Evolutionary conservation across 169 alveolate species (phyloP).

Genomic region (Gregarina niphandrodes): DNA sequence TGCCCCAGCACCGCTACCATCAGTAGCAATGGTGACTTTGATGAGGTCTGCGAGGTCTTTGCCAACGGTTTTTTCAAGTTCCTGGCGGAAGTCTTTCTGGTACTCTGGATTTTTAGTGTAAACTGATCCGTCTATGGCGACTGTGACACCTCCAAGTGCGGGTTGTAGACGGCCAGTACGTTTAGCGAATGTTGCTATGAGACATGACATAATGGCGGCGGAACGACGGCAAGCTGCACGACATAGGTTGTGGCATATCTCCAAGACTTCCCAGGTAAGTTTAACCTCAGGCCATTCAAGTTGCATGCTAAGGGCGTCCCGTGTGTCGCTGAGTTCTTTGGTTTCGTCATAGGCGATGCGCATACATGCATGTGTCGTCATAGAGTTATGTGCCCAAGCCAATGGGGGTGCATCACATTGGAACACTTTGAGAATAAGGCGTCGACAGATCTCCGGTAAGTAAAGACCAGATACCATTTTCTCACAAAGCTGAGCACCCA

Average conservation of each 20-base stretch:
- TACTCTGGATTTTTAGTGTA: conserved; percentile 49
- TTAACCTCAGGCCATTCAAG: conserved; percentile 27
- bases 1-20: neutral
- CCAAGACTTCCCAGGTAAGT: conserved; percentile 25
- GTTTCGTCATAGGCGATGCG: neutral
- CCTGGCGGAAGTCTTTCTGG: conserved; percentile 14
- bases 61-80: neutral
- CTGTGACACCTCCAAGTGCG: conserved; percentile 27
- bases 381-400: conserved; percentile 25
- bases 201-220: conserved; percentile 51
- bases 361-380: neutral
- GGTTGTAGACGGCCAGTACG: conserved; percentile 20
- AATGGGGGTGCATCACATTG: conserved; percentile 40
- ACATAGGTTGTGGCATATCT: conserved; percentile 25
- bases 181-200: conserved; percentile 42
- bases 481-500: conserved; percentile 52
- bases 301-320: conserved; percentile 32
- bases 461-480: conserved; percentile 57
- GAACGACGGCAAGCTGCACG: conserved; percentile 43
- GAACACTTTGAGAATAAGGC: conserved; percentile 33
- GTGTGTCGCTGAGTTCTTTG: conserved; percentile 24
- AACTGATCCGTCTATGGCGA: conserved; percentile 51
- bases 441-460: conserved; percentile 54
- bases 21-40: neutral
- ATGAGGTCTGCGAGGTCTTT: neutral